Base-by-base conservation (phyloP, 345 rosid genomes). In the Moringa oleifera region DNA sequence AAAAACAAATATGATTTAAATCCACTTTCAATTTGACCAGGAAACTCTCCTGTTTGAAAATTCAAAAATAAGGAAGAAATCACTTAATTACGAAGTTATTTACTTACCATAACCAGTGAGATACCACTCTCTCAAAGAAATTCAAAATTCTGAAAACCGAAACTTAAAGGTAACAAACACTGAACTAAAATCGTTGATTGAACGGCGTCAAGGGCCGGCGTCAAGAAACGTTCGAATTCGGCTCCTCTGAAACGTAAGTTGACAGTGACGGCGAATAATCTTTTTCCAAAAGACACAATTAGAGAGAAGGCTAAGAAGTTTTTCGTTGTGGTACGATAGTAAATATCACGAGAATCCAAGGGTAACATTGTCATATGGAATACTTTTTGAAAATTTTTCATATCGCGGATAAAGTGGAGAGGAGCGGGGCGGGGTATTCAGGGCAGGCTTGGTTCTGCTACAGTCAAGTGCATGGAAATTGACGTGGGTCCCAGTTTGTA, bases 201-300 rank as follows among this genome's bases (percentile, higher is more conserved):
- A 76, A 81, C 81, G 73, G 71, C 75, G 77, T 72, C 68, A 64
- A 59, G 17, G 67, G 73, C 71, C 77, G 81, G 71, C 71, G 71
- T 25, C 53, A 25, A 53, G 56, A 24, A 67, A 51, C 47, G 15
- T 25, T 16, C 23, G 51, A 18, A 28, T 1, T 41, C 13, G 6
- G 47, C 13, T 15, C 1, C 2, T 11, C 37, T 20, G 11, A 11
- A 33, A 5, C 37, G 37, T 33, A 11, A 33, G 18, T 23, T 55
- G 60, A 68, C 62, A 51, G 71, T 23, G 63, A 72, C 58, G 64
- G 66, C 47, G 12, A 41, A 7, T 41, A 4, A 1, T 41, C 13
- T 41, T 41, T n/a, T 61, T 21, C 18, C 16, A 28, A 23, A n/a
- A n/a, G n/a, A n/a, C n/a, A n/a, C n/a, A n/a, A n/a, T n/a, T n/a